Conservation (phyloP, 1,284 basidiomycete genomes). For the Limonomyces culmigenus region DNA sequence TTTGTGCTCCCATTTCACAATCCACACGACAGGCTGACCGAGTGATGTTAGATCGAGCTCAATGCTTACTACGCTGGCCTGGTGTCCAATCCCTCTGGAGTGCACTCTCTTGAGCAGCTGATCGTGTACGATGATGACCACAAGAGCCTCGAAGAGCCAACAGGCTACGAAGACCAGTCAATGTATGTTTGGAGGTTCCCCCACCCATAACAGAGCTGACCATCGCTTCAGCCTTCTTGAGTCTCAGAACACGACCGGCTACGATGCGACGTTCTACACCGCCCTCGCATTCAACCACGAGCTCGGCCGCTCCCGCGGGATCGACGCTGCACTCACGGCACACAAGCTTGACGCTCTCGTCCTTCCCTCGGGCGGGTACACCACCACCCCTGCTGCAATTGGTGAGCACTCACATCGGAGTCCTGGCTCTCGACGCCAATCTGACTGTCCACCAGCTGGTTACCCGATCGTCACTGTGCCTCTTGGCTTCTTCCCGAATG, state of each 20-base stretch:
- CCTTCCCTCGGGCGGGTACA: constrained; percentile 32
- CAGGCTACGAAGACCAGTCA: constrained; percentile 28
- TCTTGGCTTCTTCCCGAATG: not conserved
- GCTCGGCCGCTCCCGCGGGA: constrained; percentile 34
- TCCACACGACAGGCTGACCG: not conserved
- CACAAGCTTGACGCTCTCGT: constrained; percentile 40
- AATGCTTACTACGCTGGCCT: constrained; percentile 28
- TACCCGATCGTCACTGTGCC: constrained; percentile 34
- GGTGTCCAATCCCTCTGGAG: constrained; percentile 31
- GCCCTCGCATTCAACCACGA: constrained; percentile 33
- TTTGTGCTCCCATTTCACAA: constrained; percentile 5
- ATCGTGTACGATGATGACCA: constrained; percentile 37
- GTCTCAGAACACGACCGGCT: constrained; percentile 26
- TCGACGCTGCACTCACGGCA: constrained; percentile 33
- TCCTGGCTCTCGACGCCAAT: constrained; percentile 27
- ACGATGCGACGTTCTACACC: constrained; percentile 28
- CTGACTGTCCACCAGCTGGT: constrained; percentile 22
- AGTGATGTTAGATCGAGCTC: constrained; percentile 25
- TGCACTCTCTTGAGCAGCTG: constrained; percentile 33
- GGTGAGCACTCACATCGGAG: not conserved
- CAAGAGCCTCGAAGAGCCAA: constrained; percentile 28
- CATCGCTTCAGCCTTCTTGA: constrained; percentile 23
- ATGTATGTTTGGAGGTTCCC: constrained; percentile 15
- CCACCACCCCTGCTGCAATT: constrained; percentile 21
- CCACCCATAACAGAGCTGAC: not conserved